Evolutionary conservation across 192 early-diverging fungal species (phyloP).

Genomic region (Glomus cerebriforme): DNA sequence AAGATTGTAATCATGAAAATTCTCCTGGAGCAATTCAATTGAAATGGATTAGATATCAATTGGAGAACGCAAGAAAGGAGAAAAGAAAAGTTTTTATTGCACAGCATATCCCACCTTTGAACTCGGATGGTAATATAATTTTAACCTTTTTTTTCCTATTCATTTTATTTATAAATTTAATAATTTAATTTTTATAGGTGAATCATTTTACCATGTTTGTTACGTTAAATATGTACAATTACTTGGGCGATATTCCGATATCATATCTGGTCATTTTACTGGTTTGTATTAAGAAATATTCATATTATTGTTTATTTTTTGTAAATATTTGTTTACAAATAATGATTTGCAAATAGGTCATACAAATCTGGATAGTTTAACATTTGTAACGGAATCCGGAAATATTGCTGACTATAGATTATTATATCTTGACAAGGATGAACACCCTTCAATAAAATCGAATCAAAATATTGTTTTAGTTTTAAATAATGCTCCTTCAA

Average conservation of each 20-base stretch:
- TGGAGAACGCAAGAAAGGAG: constrained; percentile 30
- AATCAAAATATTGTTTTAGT: constrained; percentile 18
- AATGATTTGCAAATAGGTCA: neutral
- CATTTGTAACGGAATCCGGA: constrained; percentile 27
- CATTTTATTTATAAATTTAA: constrained; percentile 29
- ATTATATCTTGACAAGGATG: constrained; percentile 12
- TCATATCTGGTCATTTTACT: constrained; percentile 47
- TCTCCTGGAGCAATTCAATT: constrained; percentile 35
- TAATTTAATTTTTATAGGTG: constrained; percentile 39
- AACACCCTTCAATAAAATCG: constrained; percentile 12
- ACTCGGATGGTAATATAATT: constrained; percentile 25
- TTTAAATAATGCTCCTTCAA: constrained; percentile 38
- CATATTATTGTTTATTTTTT: neutral
- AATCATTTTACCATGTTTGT: constrained; percentile 33
- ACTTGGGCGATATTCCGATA: constrained; percentile 38
- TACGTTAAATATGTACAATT: constrained; percentile 34
- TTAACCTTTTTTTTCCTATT: constrained; percentile 25
- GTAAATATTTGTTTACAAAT: neutral
- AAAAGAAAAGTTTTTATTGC: constrained; percentile 31
- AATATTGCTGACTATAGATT: constrained; percentile 24
- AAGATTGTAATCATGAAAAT: constrained; percentile 33
- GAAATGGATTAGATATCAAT: constrained; percentile 35
- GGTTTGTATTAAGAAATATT: constrained; percentile 18
- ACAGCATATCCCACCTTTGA: constrained; percentile 43
- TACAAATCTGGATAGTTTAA: constrained; percentile 15